These are phyloP conservation scores for Porphyra umbilicalis DNA, from an alignment of 31 red algal genomes.

Conservation along the genomic window DNA sequence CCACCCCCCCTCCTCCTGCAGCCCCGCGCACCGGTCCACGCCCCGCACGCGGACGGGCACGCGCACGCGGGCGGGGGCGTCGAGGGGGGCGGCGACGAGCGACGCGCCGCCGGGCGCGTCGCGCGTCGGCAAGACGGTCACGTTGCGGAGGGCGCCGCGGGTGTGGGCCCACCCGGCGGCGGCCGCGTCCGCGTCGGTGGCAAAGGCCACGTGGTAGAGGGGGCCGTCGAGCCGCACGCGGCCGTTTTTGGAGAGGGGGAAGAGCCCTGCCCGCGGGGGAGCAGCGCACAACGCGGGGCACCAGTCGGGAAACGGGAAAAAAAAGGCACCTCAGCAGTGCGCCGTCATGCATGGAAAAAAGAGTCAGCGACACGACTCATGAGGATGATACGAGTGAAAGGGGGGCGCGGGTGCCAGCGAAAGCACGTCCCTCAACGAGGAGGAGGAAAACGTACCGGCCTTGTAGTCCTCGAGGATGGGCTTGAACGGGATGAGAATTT, in stretches of 20 bases:
- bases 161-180: not conserved
- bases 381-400: not conserved
- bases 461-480: not conserved
- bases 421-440: not conserved
- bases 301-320: too few species aligned
- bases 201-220: not conserved
- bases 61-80: conserved; percentile 33
- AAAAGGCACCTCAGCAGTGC: too few species aligned
- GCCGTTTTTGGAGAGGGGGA: not conserved
- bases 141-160: conserved; percentile 19
- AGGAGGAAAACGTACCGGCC: not conserved
- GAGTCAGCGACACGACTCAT: not conserved
- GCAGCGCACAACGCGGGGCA: too few species aligned
- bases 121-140: conserved; percentile 27
- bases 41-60: conserved; percentile 39
- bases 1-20: conserved; percentile 31
- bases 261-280: not conserved
- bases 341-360: not conserved
- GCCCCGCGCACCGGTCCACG: conserved; percentile 38
- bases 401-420: not conserved
- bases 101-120: conserved; percentile 18
- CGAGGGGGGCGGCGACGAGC: conserved; percentile 37
- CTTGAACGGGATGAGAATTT: not conserved
- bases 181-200: not conserved
- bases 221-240: not conserved